Evolutionary conservation across 2,329 filamentous ascomycete genomes (phyloP), one percentile per base, ranked within the genome.

Genomic region (Pestalotiopsis sp.): DNA sequence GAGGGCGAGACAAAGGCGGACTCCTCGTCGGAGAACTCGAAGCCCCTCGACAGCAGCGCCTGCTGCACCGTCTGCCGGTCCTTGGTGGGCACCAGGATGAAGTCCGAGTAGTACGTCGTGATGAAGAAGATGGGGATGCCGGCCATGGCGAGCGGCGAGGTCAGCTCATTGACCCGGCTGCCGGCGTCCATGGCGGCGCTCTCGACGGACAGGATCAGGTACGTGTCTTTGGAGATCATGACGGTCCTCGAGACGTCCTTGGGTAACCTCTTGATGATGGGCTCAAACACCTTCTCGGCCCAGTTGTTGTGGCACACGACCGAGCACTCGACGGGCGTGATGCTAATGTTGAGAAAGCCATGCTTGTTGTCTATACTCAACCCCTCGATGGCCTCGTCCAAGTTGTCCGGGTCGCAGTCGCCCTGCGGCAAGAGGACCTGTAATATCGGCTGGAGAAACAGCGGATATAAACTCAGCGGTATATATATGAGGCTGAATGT

Each of bases 41-140:
- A 98, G 1, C 94, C 94, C 61, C 92, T 89, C 20, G 90, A 88
- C 69, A 95, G 86, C 4, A 98, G 85, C 0, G 94, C 92, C 68
- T 90, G 86, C 41, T 94, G 89, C 62, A 98, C 95, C 52, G 90
- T 91, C 31, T 87, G 83, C 64, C 92, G 90, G 75, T 92, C 90
- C 77, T 91, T 92, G 66, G 86, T 86, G 0, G 96, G 95, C 1
- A 98, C 94, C 45, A 98, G 87, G 74, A 99, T 97, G 81, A 97
- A 98, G 82, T 99, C 95, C 41, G 93, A 96, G 81, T 97, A 98
- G 81, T 98, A 99, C 39, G 94, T 98, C 3, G 95, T 98, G 79
- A 98, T 97, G 86, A 98, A 98, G 85, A 98, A 98, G 77, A 99
- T 97, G 66, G 95, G 93, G 66, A 98, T 96, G 74, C 94, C 93